A percentile compares a stretch with the other conserved stretches of the same genome.
Conservation (phyloP, 2,329 filamentous ascomycete genomes). For the Fusarium sp. region DNA sequence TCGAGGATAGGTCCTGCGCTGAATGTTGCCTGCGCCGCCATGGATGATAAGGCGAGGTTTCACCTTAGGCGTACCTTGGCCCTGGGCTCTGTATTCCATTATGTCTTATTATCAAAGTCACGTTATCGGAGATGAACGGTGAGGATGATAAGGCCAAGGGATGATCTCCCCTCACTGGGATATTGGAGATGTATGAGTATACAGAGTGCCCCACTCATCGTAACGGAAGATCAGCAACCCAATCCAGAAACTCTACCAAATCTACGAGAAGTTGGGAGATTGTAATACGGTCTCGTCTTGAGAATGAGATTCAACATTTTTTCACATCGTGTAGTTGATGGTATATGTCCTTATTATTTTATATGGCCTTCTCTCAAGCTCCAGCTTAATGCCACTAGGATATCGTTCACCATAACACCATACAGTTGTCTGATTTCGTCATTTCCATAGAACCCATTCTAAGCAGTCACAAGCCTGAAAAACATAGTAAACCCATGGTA, state of each 20-base stretch:
- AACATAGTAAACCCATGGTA: neutral
- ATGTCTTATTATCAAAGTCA: neutral
- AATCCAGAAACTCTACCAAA: neutral
- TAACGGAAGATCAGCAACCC: conserved; percentile 2
- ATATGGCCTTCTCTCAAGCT: neutral
- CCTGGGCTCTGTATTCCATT: conserved; percentile 61
- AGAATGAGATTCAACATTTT: neutral
- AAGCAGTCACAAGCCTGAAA: neutral
- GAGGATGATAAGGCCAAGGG: neutral
- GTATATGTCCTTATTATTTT: neutral
- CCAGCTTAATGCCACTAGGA: neutral
- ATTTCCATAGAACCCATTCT: neutral
- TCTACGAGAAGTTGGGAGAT: neutral
- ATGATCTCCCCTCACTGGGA: conserved; percentile 18
- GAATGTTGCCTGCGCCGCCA: conserved; percentile 81
- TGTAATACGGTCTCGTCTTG: neutral
- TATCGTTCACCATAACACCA: conserved; percentile 12
- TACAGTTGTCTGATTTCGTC: conserved; percentile 11
- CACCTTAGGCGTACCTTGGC: conserved; percentile 43
- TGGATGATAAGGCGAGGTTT: conserved; percentile 78
- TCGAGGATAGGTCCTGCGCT: conserved; percentile 70
- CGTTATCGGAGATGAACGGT: neutral
- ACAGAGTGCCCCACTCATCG: conserved; percentile 24
- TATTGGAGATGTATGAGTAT: conserved; percentile 1
- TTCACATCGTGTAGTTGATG: neutral